Conservation (phyloP, 345 rosid genomes). For the Salix caprea region DNA sequence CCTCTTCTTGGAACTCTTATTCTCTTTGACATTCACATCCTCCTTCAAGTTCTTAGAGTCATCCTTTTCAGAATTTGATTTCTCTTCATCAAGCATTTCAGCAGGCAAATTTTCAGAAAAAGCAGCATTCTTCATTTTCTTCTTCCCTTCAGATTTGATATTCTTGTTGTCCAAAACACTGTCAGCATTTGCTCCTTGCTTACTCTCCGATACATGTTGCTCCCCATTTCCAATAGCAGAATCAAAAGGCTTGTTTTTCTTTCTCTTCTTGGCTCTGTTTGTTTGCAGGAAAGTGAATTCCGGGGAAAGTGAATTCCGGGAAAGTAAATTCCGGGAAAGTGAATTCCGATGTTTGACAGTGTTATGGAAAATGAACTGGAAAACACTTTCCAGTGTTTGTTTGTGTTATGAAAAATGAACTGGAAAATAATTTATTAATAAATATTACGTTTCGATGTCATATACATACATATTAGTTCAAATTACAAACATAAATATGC, state of each 20-base stretch:
- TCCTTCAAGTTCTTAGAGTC: slow-evolving; percentile 14
- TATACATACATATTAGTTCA: too few species aligned
- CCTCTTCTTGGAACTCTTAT: slow-evolving; percentile 61
- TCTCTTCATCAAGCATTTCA: slow-evolving; percentile 7
- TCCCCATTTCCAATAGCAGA: slow-evolving; percentile 7
- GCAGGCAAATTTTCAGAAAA: neutral
- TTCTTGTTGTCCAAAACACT: slow-evolving; percentile 16
- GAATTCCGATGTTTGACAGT: too few species aligned
- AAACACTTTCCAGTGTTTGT: too few species aligned
- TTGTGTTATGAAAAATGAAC: too few species aligned
- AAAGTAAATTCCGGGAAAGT: too few species aligned
- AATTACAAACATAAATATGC: too few species aligned
- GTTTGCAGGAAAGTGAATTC: too few species aligned
- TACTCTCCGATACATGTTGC: slow-evolving; percentile 10
- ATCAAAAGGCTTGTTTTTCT: slow-evolving; percentile 31
- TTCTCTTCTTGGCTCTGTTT: too few species aligned
- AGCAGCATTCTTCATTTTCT: slow-evolving; percentile 16
- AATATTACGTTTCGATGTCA: too few species aligned
- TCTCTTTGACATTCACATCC: slow-evolving; percentile 21
- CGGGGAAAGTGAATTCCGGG: too few species aligned
- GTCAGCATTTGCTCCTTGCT: neutral
- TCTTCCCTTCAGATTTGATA: slow-evolving; percentile 15
- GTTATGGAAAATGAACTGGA: too few species aligned
- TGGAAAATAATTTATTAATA: too few species aligned
- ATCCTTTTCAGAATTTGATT: slow-evolving; percentile 18